These are phyloP conservation scores for Yamadazyma sp. DNA, from an alignment of 805 yeast genomes.

Conservation along the genomic window DNA sequence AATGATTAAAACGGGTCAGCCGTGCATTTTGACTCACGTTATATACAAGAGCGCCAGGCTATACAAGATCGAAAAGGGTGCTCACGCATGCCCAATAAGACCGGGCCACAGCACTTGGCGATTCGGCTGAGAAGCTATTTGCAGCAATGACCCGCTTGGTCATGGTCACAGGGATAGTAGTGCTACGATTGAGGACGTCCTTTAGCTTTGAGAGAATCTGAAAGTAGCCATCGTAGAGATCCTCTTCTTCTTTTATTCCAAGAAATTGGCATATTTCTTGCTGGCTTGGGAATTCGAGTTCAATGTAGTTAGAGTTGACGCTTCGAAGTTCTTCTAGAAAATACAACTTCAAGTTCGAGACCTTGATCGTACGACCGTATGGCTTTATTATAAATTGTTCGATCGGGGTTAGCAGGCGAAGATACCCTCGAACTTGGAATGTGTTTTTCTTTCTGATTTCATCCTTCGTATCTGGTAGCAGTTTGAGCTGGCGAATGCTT, in stretches of 20 bases:
- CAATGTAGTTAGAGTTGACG: slow-evolving; percentile 5
- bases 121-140: not conserved
- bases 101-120: not conserved
- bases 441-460: slow-evolving; percentile 14
- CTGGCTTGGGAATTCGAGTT: slow-evolving; percentile 23
- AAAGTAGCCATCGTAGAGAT: not conserved
- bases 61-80: not conserved
- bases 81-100: slow-evolving; percentile 3
- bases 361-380: slow-evolving; percentile 27
- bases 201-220: not conserved
- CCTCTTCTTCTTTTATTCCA: slow-evolving; percentile 17
- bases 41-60: too few relatives aligned
- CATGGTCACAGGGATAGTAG: not conserved
- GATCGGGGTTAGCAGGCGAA: slow-evolving; percentile 20
- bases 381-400: slow-evolving; percentile 28
- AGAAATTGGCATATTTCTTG: slow-evolving; percentile 28
- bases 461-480: slow-evolving; percentile 12
- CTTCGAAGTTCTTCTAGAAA: slow-evolving; percentile 14
- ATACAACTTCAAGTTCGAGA: slow-evolving; percentile 23
- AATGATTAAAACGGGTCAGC: too few relatives aligned
- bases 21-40: too few relatives aligned
- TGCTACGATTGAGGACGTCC: not conserved
- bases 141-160: not conserved
- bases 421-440: slow-evolving; percentile 20
- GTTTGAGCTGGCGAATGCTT: slow-evolving; percentile 7